These are phyloP conservation scores for Gracilariopsis chorda DNA, from an alignment of 23 red algal species.

Conservation along the genomic window DNA sequence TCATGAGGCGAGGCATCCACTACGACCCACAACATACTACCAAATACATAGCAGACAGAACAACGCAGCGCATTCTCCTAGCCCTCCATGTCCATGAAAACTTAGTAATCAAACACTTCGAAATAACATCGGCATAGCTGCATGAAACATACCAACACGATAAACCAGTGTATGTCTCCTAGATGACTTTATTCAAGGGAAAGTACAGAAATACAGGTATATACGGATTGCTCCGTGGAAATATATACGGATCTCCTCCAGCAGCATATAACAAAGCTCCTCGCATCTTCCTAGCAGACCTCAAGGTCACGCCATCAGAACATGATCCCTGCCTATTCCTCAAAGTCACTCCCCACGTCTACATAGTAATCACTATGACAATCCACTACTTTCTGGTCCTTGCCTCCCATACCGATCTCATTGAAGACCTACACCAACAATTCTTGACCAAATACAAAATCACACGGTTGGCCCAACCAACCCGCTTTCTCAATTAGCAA, in stretches of 20 bases:
- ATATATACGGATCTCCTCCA: not conserved
- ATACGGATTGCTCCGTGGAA: not conserved
- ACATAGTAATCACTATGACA: no score
- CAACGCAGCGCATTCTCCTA: not conserved
- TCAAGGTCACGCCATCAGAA: no score
- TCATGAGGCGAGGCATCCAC: slow-evolving; percentile 25
- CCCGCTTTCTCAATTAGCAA: no score
- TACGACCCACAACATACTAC: not conserved
- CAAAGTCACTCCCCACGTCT: no score
- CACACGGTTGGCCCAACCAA: no score
- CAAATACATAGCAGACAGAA: not conserved
- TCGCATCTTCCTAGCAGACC: no score
- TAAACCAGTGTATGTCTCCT: not conserved
- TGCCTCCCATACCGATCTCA: no score
- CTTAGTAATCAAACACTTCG: not conserved
- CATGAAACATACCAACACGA: not conserved
- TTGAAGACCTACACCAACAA: no score
- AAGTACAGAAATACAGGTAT: not conserved
- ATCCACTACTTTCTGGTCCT: no score
- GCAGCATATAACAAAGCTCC: no score
- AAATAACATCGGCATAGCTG: not conserved
- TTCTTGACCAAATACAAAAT: no score
- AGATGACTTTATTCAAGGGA: not conserved
- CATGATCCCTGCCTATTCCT: no score
- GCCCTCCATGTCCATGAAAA: not conserved